Percentiles rank a stretch among this genome's conserved stretches.
These are phyloP conservation scores for Scleroderma citrinum DNA, from an alignment of 768 basidiomycete genomes.

Conservation along the genomic window DNA sequence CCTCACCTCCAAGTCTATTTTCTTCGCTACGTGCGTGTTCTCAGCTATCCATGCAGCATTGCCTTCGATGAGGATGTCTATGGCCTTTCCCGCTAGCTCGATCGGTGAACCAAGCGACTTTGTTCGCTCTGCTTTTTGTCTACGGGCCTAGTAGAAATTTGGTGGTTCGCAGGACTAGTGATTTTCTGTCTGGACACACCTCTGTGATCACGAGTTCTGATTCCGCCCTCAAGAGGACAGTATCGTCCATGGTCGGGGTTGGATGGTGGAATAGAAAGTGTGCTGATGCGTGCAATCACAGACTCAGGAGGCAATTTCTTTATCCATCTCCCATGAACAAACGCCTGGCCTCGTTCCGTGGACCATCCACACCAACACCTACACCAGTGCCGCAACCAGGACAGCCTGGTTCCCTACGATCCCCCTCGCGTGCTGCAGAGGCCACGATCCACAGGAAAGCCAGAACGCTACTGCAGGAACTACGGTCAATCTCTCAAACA, in stretches of 20 bases:
- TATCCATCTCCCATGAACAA: constrained; percentile 32
- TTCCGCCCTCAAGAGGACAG: constrained; percentile 25
- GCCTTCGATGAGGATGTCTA: constrained; percentile 61
- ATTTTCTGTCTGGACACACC: constrained; percentile 7
- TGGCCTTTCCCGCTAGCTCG: constrained; percentile 64
- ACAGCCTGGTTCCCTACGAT: constrained; percentile 35
- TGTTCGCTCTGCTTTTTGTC: constrained; percentile 63
- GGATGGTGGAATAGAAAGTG: background rate
- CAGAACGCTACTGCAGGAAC: constrained; percentile 61
- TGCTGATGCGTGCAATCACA: no score
- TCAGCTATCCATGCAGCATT: constrained; percentile 83
- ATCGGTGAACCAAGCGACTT: constrained; percentile 78
- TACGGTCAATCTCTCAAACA: constrained; percentile 54
- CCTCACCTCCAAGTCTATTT: constrained; percentile 70
- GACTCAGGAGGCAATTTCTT: no score
- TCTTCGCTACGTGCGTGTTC: constrained; percentile 68
- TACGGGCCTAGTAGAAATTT: constrained; percentile 51
- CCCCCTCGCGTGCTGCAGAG: constrained; percentile 44
- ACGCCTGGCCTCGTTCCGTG: constrained; percentile 72
- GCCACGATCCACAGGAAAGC: constrained; percentile 78
- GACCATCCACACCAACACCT: constrained; percentile 69
- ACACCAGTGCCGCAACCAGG: constrained; percentile 51
- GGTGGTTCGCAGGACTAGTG: background rate
- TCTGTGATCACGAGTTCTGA: constrained; percentile 28
- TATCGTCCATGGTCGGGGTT: constrained; percentile 19